Percentiles rank a stretch among this genome's conserved stretches.
phyloP scores from a whole-genome alignment of 164 flowering plant species.

The Vitis amurensis region DNA sequence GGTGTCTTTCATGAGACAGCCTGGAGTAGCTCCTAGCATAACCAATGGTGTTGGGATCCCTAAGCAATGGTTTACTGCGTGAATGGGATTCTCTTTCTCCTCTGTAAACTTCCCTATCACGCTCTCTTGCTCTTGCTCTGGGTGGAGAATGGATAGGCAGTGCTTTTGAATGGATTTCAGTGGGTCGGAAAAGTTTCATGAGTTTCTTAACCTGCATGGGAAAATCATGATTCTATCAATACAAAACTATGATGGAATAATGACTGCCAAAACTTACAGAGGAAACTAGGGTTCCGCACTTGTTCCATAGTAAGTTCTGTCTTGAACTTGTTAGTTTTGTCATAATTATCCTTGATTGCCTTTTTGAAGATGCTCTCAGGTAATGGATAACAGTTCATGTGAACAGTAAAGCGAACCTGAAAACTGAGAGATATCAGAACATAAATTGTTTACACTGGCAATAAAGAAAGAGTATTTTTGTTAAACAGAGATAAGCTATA shows the following conservation, averaged over 20 bases:
- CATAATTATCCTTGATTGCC: constrained; percentile 68
- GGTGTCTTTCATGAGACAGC: constrained; percentile 26
- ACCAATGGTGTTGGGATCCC: constrained; percentile 16
- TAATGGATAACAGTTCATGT: constrained; percentile 65
- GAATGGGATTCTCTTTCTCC: constrained; percentile 26
- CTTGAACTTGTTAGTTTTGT: constrained; percentile 57
- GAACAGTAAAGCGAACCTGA: constrained; percentile 70
- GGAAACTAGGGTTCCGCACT: constrained; percentile 34
- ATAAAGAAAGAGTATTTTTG: neutral
- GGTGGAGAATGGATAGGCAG: constrained; percentile 19
- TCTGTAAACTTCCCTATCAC: constrained; percentile 14
- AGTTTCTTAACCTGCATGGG: constrained; percentile 57
- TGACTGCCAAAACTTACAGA: constrained; percentile 2
- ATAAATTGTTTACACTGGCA: neutral
- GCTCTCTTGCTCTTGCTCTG: constrained; percentile 5
- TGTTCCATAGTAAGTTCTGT: constrained; percentile 62
- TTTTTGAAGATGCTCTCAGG: constrained; percentile 68
- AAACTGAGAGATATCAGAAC: constrained; percentile 9
- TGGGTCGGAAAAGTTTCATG: constrained; percentile 48
- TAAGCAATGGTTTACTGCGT: constrained; percentile 9
- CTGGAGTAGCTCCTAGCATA: constrained; percentile 16
- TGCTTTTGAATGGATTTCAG: constrained; percentile 27
- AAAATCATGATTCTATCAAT: constrained; percentile 9
- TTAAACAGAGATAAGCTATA: neutral
- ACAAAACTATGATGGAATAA: constrained; percentile 4